Conservation (phyloP, 495 filamentous ascomycete genomes). For the Filosporella fistucella region DNA sequence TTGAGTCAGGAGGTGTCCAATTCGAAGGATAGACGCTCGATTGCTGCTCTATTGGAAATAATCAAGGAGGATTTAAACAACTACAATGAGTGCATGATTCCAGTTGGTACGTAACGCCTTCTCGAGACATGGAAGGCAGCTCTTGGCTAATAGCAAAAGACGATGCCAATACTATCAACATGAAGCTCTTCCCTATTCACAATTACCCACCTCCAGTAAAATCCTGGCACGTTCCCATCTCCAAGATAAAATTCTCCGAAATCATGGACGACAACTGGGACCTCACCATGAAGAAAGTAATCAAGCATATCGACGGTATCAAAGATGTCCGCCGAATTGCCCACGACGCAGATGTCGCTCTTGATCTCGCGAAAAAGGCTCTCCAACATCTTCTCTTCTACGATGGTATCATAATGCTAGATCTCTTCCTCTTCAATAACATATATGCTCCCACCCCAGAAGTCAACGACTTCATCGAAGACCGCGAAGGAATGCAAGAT, state of each 20-base stretch:
- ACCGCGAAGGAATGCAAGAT: conserved; percentile 64
- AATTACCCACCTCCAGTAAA: conserved; percentile 70
- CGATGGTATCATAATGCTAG: conserved; percentile 58
- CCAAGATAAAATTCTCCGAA: conserved; percentile 60
- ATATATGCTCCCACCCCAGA: conserved; percentile 82
- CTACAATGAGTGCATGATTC: conserved; percentile 97
- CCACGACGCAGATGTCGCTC: conserved; percentile 75
- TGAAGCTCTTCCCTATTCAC: conserved; percentile 89
- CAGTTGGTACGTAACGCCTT: conserved; percentile 57
- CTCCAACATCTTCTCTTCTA: conserved; percentile 89
- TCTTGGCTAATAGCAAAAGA: conserved; percentile 50
- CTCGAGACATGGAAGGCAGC: not conserved
- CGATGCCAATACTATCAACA: conserved; percentile 90
- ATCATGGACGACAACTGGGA: conserved; percentile 87
- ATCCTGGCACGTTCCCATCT: conserved; percentile 85
- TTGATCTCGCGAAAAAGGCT: conserved; percentile 76
- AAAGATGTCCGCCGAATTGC: conserved; percentile 83
- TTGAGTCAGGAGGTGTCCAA: conserved; percentile 50
- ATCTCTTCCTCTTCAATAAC: conserved; percentile 88
- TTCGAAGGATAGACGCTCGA: conserved; percentile 49
- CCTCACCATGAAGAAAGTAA: conserved; percentile 78
- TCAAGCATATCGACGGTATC: conserved; percentile 84
- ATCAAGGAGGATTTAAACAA: conserved; percentile 94
- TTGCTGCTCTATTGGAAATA: conserved; percentile 83
- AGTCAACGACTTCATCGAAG: conserved; percentile 67